These are phyloP conservation scores for Boletus fagicola DNA, from an alignment of 768 basidiomycete species.

Conservation along the genomic window DNA sequence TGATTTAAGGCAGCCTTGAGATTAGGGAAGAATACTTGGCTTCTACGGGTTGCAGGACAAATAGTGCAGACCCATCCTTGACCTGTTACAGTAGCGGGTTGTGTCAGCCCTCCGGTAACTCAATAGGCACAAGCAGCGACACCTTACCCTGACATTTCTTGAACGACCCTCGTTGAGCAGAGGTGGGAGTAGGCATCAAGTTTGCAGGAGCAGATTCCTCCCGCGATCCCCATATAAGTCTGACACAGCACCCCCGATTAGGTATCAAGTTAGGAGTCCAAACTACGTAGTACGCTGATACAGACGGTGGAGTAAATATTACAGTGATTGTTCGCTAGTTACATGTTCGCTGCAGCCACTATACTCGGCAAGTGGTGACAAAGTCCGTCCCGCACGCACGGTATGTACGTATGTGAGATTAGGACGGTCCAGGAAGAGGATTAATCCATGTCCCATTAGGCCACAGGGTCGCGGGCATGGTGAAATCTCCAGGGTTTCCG, in stretches of 20 bases:
- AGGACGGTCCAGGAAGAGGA: constrained; percentile 65
- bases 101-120: background rate
- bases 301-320: background rate
- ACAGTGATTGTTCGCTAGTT: background rate
- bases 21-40: constrained; percentile 24
- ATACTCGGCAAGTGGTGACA: background rate
- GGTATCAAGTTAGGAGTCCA: constrained; percentile 7
- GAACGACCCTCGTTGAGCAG: constrained; percentile 17
- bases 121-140: background rate
- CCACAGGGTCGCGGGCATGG: constrained; percentile 71
- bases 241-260: constrained; percentile 17
- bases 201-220: constrained; percentile 10
- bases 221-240: constrained; percentile 15
- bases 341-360: background rate
- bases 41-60: constrained; percentile 27
- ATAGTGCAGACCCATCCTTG: constrained; percentile 35
- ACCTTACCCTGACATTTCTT: constrained; percentile 26
- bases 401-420: background rate
- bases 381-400: background rate
- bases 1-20: constrained; percentile 33
- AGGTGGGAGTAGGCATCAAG: constrained; percentile 25
- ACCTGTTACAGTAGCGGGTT: constrained; percentile 21
- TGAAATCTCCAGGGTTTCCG: constrained; percentile 66
- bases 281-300: background rate
- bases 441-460: constrained; percentile 83